Base-by-base conservation (phyloP, 1,284 basidiomycete species). In the Ustilago xerochloae region DNA sequence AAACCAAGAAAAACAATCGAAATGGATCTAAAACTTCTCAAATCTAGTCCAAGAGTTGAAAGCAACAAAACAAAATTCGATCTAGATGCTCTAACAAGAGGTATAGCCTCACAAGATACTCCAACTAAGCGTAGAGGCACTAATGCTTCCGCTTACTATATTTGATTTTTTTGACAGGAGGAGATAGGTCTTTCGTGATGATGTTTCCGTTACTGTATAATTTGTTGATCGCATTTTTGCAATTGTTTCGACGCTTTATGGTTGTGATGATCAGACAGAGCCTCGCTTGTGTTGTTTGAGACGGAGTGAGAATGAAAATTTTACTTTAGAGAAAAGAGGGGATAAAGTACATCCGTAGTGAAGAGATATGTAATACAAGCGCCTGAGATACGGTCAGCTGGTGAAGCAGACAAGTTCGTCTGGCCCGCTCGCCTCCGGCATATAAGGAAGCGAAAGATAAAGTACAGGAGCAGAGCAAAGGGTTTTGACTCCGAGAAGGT, bases 1-100 rank as follows among this genome's bases (percentile, higher is more conserved):
- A 71, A 68, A 18, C 77, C 66, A 7, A 46, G 77, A 24, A 75
- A 67, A 51, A 80, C 79, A 16, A 80, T 80, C 58, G 79, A 80
- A 29, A 62, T 76, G 61, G 79, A 80, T 22, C 61, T 80, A 24
- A 62, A 68, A 45, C 51, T 63, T 7, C 62, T 77, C 41, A 74
- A 71, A 24, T 46, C 59, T 30, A 74, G 65, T 10, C 73, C 73
- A 15, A 24, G 68, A 3, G 73, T 75, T 29, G 73, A 75, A 35
- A 48, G 33, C 26, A 50, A 41, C 35, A 70, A 60, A 47, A 48
- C 28, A 24, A 60, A 49, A 22, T 70, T 75, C 45, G 22, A 29
- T 30, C 18, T 49, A 15, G 60, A 62, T 13, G 28, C 35, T 4
- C 26, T 22, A 6, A 6, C 22, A 1, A 30, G 18, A 1, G 46